Evolutionary conservation across 164 flowering plant species (phyloP).

Genomic region (Liriodendron chinense): DNA sequence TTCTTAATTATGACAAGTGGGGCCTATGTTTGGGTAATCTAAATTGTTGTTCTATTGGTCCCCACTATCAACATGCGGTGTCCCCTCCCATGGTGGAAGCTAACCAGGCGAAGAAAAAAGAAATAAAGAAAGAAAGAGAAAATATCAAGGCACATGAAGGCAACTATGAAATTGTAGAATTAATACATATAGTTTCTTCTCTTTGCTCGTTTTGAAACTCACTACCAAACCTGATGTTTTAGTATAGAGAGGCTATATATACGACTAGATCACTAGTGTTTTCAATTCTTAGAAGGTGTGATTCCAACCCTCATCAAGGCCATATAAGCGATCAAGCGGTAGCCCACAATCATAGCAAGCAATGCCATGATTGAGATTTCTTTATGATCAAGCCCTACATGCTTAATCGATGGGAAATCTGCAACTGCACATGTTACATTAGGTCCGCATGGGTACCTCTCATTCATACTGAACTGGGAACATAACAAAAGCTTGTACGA

Average conservation of each 20-base stretch:
- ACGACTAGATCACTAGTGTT: too few relatives aligned
- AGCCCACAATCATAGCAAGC: conserved; percentile 53
- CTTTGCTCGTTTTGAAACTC: too few relatives aligned
- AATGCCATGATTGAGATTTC: conserved; percentile 30
- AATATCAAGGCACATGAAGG: neutral
- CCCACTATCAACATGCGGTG: too few relatives aligned
- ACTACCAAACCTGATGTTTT: too few relatives aligned
- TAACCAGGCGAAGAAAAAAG: too few relatives aligned
- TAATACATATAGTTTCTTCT: too few relatives aligned
- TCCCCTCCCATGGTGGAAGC: too few relatives aligned
- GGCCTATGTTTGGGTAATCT: too few relatives aligned
- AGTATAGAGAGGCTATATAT: too few relatives aligned
- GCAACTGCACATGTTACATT: conserved; percentile 30
- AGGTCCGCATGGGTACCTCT: conserved; percentile 41
- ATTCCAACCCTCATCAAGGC: conserved; percentile 69
- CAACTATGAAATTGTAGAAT: neutral
- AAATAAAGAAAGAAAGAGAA: neutral
- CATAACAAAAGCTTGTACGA: conserved; percentile 53
- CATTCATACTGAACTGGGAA: conserved; percentile 41
- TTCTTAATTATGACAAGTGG: too few relatives aligned
- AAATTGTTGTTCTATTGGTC: too few relatives aligned
- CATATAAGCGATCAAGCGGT: conserved; percentile 58
- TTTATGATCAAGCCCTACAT: conserved; percentile 41
- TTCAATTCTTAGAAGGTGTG: neutral
- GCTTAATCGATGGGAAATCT: conserved; percentile 43